Conservation (phyloP, 2,329 filamentous ascomycete genomes). For the Ophiostoma tasmaniense region DNA sequence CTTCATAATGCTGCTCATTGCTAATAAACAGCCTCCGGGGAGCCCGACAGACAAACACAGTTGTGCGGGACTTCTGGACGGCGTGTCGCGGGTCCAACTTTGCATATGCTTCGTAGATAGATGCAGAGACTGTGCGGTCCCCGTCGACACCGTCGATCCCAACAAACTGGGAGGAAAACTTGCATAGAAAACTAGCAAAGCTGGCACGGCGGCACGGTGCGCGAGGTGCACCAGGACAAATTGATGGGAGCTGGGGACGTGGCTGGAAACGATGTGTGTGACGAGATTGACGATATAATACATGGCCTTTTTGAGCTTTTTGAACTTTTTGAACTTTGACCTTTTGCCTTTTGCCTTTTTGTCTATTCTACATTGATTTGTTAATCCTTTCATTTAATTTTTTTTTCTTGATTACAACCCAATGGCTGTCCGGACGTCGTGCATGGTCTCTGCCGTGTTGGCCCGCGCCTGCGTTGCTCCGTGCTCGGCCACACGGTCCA, state of each 20-base stretch:
- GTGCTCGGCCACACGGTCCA: constrained; percentile 45
- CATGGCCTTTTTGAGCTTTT: not conserved
- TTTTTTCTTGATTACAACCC: constrained; percentile 34
- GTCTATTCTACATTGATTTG: not conserved
- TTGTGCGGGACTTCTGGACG: constrained; percentile 67
- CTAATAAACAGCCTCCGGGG: constrained; percentile 45
- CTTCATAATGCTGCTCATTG: not conserved
- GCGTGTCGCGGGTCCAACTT: constrained; percentile 54
- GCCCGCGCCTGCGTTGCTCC: constrained; percentile 54
- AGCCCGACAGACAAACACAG: constrained; percentile 53
- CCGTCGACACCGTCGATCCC: too few species aligned
- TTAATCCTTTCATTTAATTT: not conserved
- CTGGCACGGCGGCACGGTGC: not conserved
- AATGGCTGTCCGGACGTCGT: constrained; percentile 41
- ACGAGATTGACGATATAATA: not conserved
- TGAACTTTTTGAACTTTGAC: not conserved
- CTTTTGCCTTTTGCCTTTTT: not conserved
- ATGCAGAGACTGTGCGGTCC: not conserved
- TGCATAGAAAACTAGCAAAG: not conserved
- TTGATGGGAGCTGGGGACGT: not conserved
- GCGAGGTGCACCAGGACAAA: not conserved
- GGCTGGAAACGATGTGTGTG: not conserved
- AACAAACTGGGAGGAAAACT: not conserved
- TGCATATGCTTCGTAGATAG: constrained; percentile 43
- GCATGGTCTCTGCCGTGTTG: constrained; percentile 54